Evolutionary conservation across 805 yeast genomes (phyloP), one percentile per base, ranked within the genome.

Genomic region (Ogataea methanolica): DNA sequence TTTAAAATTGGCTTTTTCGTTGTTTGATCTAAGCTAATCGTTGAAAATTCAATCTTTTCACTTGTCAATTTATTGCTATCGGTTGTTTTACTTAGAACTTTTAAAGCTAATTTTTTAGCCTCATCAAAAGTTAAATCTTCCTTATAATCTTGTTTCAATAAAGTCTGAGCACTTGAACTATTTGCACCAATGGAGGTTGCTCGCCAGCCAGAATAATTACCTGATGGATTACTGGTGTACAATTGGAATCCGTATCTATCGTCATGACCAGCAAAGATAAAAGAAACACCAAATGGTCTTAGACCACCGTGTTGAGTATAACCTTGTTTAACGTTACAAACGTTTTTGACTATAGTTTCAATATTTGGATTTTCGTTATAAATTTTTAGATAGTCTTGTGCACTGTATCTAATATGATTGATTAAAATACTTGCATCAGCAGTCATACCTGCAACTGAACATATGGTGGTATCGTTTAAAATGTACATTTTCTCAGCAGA

Each of bases 291-390:
- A 66, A 90, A 94, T 19, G 99, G 99, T 69, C 99, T 85, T 61
- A 94, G 78, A 35, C 99, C 99, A 64, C 99, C 99, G 64, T 88
- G 96, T 69, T 94, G 99, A 7, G 99, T 94, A 68, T 94, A 94
- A 11, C 98, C 97, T 67, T 94, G 99, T 69, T 94, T 94, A 53
- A 88, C 79, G 69, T 94, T 96, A 71, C 97, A 90, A 53, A 94
- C 75, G 54, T 85, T 77, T 63, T 88, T 88, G 54, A 94, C 97
- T 54, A 94, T 79, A 46, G 83, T 76, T 67, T 90, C 97, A 49
- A 92, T 86, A n/a, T 97, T 97, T 43, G 92, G 87, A 53, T 90
- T 90, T 69, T 90, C 96, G 63, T 87, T 87, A 68, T 90, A 94
- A 16, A 87, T 80, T 66, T 88, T 83, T 57, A 94, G 74, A 67